These are phyloP conservation scores for Exophiala sp. DNA, from an alignment of 2,329 filamentous ascomycete genomes.

Conservation along the genomic window DNA sequence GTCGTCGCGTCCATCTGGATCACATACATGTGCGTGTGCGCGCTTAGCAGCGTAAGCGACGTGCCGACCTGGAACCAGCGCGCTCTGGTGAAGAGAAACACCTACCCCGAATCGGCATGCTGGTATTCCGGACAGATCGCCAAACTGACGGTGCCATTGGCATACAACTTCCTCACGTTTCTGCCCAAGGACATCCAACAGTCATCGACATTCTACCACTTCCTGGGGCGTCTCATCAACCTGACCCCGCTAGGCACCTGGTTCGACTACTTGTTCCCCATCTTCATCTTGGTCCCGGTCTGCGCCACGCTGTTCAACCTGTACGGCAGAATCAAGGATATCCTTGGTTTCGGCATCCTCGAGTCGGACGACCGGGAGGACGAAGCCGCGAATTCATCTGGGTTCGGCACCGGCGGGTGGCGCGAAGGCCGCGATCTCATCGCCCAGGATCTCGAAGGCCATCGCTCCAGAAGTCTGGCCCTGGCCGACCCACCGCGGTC, in stretches of 20 bases:
- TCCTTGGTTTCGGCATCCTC: slow-evolving; percentile 72
- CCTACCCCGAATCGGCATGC: slow-evolving; percentile 84
- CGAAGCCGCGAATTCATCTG: slow-evolving; percentile 52
- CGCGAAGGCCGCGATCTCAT: slow-evolving; percentile 87
- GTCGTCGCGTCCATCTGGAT: slow-evolving; percentile 81
- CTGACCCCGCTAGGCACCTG: slow-evolving; percentile 74
- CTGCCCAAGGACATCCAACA: slow-evolving; percentile 65
- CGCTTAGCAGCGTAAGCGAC: slow-evolving; percentile 79
- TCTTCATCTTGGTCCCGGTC: slow-evolving; percentile 80
- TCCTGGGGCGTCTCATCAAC: slow-evolving; percentile 76
- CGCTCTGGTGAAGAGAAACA: slow-evolving; percentile 82
- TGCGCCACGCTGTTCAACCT: slow-evolving; percentile 80
- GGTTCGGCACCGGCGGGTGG: slow-evolving; percentile 77
- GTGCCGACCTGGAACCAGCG: slow-evolving; percentile 97
- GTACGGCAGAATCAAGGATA: slow-evolving; percentile 71
- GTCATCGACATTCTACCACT: slow-evolving; percentile 77
- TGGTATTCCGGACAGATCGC: slow-evolving; percentile 95
- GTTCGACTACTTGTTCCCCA: slow-evolving; percentile 84
- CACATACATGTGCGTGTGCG: slow-evolving; percentile 89
- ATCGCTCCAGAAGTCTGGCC: slow-evolving; percentile 48
- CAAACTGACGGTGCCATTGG: slow-evolving; percentile 82
- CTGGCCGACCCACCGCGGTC: slow-evolving; percentile 29
- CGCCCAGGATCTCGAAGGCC: slow-evolving; percentile 66
- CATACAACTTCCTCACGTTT: slow-evolving; percentile 96
- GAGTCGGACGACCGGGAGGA: slow-evolving; percentile 65